phyloP scores from a whole-genome alignment of 2,329 filamentous ascomycete species.

The Aspergillus sp. region DNA sequence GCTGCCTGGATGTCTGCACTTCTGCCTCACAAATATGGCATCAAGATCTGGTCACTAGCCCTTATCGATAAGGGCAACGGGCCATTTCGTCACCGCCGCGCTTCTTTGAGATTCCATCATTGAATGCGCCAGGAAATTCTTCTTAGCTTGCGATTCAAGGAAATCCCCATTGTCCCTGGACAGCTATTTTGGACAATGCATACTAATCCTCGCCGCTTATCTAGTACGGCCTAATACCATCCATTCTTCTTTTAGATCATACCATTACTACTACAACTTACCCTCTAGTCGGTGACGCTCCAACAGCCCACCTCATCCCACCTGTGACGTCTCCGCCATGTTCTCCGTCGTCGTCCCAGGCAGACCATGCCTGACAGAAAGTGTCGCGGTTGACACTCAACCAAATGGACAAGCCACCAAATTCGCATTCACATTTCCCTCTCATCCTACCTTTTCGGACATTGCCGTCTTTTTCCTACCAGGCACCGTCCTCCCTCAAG shows the following conservation, averaged over 20 bases:
- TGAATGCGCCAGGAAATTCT: slow-evolving; percentile 13
- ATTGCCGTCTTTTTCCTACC: slow-evolving; percentile 88
- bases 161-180: too few species aligned
- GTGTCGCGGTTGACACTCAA: slow-evolving; percentile 46
- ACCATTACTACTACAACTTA: background rate
- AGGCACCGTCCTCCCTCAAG: slow-evolving; percentile 64
- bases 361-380: slow-evolving; percentile 55
- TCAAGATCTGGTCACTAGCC: slow-evolving; percentile 2
- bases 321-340: slow-evolving; percentile 33
- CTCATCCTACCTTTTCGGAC: slow-evolving; percentile 59
- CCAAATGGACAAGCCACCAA: slow-evolving; percentile 55
- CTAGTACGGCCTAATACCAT: background rate
- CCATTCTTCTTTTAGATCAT: too few species aligned
- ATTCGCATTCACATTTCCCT: slow-evolving; percentile 64
- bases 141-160: too few species aligned
- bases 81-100: slow-evolving; percentile 20
- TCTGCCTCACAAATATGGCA: background rate
- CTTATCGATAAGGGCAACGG: slow-evolving; percentile 26
- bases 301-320: background rate
- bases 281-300: background rate
- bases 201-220: background rate
- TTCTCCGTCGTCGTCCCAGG: slow-evolving; percentile 60
- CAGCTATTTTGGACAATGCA: too few species aligned
- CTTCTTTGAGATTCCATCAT: slow-evolving; percentile 20
- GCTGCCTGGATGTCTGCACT: too few species aligned